Evolutionary conservation across 306 rosid species (phyloP).

Genomic region (Cyclanthera cordifolia): DNA sequence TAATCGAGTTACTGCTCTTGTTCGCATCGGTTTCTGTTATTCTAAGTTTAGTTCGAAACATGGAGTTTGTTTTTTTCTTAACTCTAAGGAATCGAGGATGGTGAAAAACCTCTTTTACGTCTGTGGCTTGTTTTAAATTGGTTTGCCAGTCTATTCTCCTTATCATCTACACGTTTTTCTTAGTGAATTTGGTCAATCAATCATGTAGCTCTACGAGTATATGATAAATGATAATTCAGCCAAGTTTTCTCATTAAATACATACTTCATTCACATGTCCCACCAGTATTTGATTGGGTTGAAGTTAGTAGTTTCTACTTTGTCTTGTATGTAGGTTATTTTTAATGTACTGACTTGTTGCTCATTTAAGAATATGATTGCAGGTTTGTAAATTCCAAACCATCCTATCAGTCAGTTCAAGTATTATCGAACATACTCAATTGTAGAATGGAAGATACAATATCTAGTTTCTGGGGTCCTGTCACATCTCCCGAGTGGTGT

Average conservation of each 20-base stretch:
- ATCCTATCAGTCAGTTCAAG: not conserved
- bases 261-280: not conserved
- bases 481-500: slow-evolving; percentile 65
- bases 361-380: not conserved
- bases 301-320: not conserved
- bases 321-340: not conserved
- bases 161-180: not conserved
- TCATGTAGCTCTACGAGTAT: not conserved
- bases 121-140: not conserved
- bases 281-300: not conserved
- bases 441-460: slow-evolving; percentile 42
- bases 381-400: slow-evolving; percentile 4
- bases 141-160: not conserved
- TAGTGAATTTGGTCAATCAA: not conserved
- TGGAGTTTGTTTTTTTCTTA: not conserved
- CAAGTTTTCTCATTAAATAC: not conserved
- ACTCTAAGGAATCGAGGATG: not conserved
- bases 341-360: not conserved
- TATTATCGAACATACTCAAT: not conserved
- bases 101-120: not conserved
- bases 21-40: not conserved
- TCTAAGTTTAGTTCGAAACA: not conserved
- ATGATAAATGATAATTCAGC: not conserved
- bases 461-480: slow-evolving; percentile 83
- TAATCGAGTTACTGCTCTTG: too few species aligned